Percentiles rank a stretch among this genome's conserved stretches.
Conservation (phyloP, 2,329 filamentous ascomycete species). For the Cryphonectria radicalis region DNA sequence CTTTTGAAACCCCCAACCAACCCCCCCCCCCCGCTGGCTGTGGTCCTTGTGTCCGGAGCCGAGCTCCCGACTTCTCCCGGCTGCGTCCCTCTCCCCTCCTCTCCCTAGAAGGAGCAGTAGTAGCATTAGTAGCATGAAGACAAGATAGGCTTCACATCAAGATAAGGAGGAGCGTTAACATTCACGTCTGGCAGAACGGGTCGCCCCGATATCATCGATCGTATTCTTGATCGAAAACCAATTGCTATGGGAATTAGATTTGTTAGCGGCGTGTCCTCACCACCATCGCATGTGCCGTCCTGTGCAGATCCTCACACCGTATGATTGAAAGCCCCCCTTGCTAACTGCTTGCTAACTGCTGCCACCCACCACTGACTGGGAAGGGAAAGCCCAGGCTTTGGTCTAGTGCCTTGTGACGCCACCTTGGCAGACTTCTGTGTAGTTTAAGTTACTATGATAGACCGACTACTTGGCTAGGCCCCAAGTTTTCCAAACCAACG, state of each 20-base stretch:
- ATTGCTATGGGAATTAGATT: no score
- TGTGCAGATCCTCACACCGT: background rate
- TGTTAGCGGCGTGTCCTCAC: background rate
- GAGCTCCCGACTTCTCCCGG: slow-evolving; percentile 12
- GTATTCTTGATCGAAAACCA: background rate
- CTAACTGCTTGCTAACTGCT: background rate
- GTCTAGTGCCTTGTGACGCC: background rate
- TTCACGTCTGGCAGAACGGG: background rate
- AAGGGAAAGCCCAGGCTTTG: background rate
- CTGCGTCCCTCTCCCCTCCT: background rate
- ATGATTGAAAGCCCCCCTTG: background rate
- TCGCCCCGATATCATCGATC: background rate
- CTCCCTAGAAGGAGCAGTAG: no score
- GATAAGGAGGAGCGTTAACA: background rate
- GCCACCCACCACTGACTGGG: background rate
- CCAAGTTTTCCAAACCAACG: background rate
- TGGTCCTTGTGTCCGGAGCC: slow-evolving; percentile 1
- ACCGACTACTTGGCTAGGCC: background rate
- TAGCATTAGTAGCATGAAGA: background rate
- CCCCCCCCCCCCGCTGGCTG: background rate
- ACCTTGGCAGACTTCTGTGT: background rate
- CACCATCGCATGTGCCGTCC: background rate
- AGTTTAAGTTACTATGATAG: background rate
- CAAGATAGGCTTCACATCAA: background rate
- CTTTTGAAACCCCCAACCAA: background rate